Evolutionary conservation across 352 stramenopile genomes (phyloP).

Genomic region (Globisporangium camurandrum): DNA sequence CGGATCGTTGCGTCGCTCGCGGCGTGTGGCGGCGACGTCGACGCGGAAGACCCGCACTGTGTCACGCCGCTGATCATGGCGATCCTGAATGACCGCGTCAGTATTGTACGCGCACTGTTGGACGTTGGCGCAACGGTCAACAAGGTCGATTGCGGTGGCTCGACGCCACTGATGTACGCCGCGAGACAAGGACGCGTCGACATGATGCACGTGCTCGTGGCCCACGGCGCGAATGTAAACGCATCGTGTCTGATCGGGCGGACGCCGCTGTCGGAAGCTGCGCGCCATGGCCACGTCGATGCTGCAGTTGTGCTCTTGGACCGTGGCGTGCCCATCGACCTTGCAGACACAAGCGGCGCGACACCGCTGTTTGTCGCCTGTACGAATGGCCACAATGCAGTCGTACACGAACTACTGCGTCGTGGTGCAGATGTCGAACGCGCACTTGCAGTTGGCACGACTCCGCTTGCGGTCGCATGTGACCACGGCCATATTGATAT

Average conservation of each 20-base stretch:
- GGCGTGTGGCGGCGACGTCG: neutral
- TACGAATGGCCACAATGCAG: neutral
- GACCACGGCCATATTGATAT: neutral
- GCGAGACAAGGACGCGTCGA: neutral
- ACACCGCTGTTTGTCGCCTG: conserved; percentile 2
- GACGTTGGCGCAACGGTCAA: neutral
- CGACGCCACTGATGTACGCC: neutral
- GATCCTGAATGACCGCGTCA: neutral
- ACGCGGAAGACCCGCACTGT: neutral
- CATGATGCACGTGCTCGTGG: conserved; percentile 1
- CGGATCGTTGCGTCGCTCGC: neutral
- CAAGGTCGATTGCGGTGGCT: neutral
- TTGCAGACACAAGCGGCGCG: neutral
- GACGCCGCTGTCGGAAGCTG: neutral
- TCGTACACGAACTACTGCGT: conserved; percentile 2
- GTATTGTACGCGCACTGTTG: neutral
- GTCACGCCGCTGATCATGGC: neutral
- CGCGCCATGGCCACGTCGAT: neutral
- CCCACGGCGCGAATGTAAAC: neutral
- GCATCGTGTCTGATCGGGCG: too few relatives aligned
- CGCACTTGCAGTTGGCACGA: neutral
- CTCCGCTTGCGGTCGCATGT: neutral
- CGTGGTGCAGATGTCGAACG: neutral
- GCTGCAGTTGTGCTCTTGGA: conserved; percentile 3
- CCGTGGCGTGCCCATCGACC: neutral